Conservation (phyloP, 1,284 basidiomycete species). For the Gomphus bonarii region DNA sequence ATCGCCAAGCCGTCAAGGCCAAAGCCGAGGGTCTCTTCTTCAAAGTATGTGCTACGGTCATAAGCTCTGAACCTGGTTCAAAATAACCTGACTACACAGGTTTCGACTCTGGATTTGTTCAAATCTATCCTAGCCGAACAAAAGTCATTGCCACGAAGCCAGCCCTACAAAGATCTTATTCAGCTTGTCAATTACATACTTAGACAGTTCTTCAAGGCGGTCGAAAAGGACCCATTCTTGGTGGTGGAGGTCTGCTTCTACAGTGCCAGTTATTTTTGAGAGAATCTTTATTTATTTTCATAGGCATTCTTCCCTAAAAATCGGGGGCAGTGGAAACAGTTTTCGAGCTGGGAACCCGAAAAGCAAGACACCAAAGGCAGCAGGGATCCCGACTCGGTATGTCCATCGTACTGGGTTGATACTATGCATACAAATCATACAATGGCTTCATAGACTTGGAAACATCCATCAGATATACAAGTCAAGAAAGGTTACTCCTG, state of each 20-base stretch:
- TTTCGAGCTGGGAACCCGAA: conserved; percentile 73
- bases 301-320: conserved; percentile 87
- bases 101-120: conserved; percentile 79
- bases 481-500: conserved; percentile 85
- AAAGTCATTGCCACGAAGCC: conserved; percentile 62
- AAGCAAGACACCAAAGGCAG: conserved; percentile 26
- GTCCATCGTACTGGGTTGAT: conserved; percentile 1
- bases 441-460: conserved; percentile 31
- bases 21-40: conserved; percentile 91
- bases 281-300: background rate
- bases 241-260: conserved; percentile 60
- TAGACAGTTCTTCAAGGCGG: conserved; percentile 85
- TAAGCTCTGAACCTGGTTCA: background rate
- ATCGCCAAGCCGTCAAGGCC: conserved; percentile 79
- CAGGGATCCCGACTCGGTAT: conserved; percentile 22
- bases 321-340: conserved; percentile 75
- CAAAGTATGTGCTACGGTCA: conserved; percentile 44
- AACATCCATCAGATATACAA: conserved; percentile 57
- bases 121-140: conserved; percentile 72
- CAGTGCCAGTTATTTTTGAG: background rate
- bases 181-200: conserved; percentile 77
- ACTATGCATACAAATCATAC: background rate
- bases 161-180: conserved; percentile 74
- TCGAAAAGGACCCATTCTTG: conserved; percentile 73
- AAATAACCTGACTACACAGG: conserved; percentile 34